phyloP scores from a whole-genome alignment of 164 flowering plant species.

The Chimonanthus praecox region DNA sequence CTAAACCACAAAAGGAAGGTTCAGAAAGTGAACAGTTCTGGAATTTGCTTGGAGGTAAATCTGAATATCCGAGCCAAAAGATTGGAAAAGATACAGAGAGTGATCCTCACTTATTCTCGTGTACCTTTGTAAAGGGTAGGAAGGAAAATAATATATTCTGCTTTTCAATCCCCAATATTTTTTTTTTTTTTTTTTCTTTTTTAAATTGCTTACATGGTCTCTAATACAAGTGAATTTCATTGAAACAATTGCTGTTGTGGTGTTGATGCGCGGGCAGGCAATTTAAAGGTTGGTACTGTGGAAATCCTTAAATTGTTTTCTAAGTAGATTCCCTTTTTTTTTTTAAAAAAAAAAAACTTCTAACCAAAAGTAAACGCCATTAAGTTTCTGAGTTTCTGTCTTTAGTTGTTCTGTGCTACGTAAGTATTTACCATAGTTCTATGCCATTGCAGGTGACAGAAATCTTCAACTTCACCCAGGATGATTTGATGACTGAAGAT shows the following conservation, averaged over 20 bases:
- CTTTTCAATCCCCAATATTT: background rate
- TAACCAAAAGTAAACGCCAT: background rate
- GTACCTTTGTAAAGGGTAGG: constrained; percentile 66
- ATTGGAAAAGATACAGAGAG: constrained; percentile 61
- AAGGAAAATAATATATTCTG: constrained; percentile 1
- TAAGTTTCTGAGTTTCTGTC: background rate
- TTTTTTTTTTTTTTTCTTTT: background rate
- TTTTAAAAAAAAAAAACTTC: background rate
- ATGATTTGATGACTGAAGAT: constrained; percentile 99
- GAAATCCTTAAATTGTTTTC: background rate
- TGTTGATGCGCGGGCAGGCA: constrained; percentile 45
- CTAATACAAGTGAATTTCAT: constrained; percentile 14
- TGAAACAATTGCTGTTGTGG: constrained; percentile 17
- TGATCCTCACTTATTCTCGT: constrained; percentile 90
- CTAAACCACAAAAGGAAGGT: constrained; percentile 84
- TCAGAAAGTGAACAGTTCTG: constrained; percentile 87
- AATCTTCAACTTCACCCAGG: constrained; percentile 83
- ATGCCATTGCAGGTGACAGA: constrained; percentile 67
- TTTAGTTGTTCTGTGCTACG: background rate
- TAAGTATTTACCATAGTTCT: background rate
- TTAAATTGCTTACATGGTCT: background rate
- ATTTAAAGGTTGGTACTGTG: constrained; percentile 62
- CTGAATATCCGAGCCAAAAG: constrained; percentile 84
- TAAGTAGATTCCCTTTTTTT: constrained; percentile 3
- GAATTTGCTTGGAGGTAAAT: constrained; percentile 84